phyloP scores from a whole-genome alignment of 2,329 filamentous ascomycete species.

The Penicillium palitans region DNA sequence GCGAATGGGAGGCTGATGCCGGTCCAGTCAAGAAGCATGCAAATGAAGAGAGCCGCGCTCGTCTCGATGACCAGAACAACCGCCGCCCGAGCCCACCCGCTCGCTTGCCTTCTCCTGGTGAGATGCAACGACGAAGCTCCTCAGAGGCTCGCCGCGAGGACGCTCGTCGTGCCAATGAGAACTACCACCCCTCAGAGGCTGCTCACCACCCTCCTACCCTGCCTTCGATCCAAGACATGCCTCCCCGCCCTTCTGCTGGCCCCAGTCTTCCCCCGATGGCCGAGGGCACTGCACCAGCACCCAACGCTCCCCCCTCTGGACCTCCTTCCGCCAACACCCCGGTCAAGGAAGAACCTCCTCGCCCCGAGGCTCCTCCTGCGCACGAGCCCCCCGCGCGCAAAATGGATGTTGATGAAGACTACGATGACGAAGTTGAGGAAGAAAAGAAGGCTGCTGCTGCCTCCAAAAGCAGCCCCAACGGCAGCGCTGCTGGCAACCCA shows the following conservation, averaged over 20 bases:
- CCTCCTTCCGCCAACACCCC: slow-evolving; percentile 52
- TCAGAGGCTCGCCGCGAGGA: slow-evolving; percentile 69
- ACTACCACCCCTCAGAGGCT: slow-evolving; percentile 88
- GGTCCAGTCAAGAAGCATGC: slow-evolving; percentile 73
- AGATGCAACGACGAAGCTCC: slow-evolving; percentile 73
- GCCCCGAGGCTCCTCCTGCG: slow-evolving; percentile 51
- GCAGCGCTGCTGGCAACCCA: slow-evolving; percentile 31
- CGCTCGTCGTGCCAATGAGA: slow-evolving; percentile 70
- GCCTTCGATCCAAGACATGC: slow-evolving; percentile 51
- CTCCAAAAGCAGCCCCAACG: slow-evolving; percentile 39
- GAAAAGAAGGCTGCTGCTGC: slow-evolving; percentile 55
- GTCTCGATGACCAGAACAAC: slow-evolving; percentile 79
- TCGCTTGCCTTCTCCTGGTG: slow-evolving; percentile 63
- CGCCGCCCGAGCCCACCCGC: slow-evolving; percentile 66
- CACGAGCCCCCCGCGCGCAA: slow-evolving; percentile 87
- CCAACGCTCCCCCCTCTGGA: slow-evolving; percentile 45
- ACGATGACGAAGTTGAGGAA: slow-evolving; percentile 91
- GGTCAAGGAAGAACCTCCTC: slow-evolving; percentile 57
- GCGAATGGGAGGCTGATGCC: slow-evolving; percentile 89
- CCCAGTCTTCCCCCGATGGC: slow-evolving; percentile 61
- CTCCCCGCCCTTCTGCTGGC: slow-evolving; percentile 47
- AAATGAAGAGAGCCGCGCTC: slow-evolving; percentile 82
- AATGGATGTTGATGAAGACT: slow-evolving; percentile 97
- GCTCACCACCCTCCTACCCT: slow-evolving; percentile 76
- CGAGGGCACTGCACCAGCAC: slow-evolving; percentile 43